Conservation (phyloP, 768 basidiomycete genomes). For the Auriculariales sp. region DNA sequence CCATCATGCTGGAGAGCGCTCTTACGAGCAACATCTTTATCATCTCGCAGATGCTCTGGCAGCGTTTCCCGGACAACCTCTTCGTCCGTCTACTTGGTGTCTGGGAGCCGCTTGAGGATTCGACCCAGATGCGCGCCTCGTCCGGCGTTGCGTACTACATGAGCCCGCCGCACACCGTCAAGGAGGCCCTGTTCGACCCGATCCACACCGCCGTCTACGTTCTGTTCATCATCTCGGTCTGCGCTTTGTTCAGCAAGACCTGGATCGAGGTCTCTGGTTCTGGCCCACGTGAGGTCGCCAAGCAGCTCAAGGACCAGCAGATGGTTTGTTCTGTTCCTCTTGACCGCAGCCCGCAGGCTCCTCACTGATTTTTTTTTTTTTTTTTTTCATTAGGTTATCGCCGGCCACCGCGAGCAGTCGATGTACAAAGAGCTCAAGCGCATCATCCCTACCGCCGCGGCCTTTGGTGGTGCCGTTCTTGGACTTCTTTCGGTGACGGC, state of each 20-base stretch:
- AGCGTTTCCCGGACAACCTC: slow-evolving; percentile 82
- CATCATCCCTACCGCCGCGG: slow-evolving; percentile 94
- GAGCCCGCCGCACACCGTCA: slow-evolving; percentile 90
- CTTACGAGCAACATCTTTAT: slow-evolving; percentile 91
- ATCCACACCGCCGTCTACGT: slow-evolving; percentile 88
- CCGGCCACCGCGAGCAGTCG: slow-evolving; percentile 83
- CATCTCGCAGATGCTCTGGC: slow-evolving; percentile 88
- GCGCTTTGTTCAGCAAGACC: slow-evolving; percentile 96
- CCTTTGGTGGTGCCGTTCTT: slow-evolving; percentile 93
- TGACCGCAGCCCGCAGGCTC: not conserved
- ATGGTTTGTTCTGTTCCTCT: slow-evolving; percentile 41
- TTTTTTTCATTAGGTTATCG: slow-evolving; percentile 21
- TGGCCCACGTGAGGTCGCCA: slow-evolving; percentile 90
- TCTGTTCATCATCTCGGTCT: slow-evolving; percentile 82
- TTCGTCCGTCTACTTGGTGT: slow-evolving; percentile 82
- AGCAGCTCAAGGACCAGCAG: slow-evolving; percentile 96
- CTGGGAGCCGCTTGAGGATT: slow-evolving; percentile 99
- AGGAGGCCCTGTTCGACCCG: slow-evolving; percentile 77
- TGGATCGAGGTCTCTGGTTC: slow-evolving; percentile 99
- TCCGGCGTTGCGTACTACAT: slow-evolving; percentile 97
- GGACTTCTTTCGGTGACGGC: slow-evolving; percentile 83
- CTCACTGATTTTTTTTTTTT: not conserved
- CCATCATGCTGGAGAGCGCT: slow-evolving; percentile 96
- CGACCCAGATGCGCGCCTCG: slow-evolving; percentile 77
- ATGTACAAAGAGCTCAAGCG: slow-evolving; percentile 99